These are phyloP conservation scores for Tetrastigma voinierianum DNA, from an alignment of 164 flowering plant genomes.

Conservation along the genomic window DNA sequence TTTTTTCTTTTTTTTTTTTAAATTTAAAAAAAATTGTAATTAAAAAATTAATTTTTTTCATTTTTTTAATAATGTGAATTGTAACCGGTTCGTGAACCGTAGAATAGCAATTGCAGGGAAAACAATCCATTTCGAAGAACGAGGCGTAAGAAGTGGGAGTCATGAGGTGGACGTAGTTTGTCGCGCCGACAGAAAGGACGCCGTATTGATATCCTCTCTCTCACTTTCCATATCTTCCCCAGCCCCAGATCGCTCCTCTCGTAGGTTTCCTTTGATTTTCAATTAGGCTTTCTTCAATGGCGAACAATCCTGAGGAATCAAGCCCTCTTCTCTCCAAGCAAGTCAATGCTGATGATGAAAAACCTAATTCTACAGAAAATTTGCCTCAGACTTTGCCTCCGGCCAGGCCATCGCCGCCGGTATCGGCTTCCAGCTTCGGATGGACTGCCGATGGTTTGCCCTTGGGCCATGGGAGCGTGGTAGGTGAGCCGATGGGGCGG, in stretches of 20 bases:
- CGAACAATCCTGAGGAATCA: constrained; percentile 41
- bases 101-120: no score
- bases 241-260: background rate
- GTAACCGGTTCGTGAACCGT: no score
- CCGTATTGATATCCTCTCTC: background rate
- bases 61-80: no score
- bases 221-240: background rate
- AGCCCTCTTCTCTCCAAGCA: constrained; percentile 44
- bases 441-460: constrained; percentile 87
- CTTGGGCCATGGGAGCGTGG: constrained; percentile 58
- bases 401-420: background rate
- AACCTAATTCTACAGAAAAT: constrained; percentile 1
- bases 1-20: no score
- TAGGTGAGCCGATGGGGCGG: constrained; percentile 65
- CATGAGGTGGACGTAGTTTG: no score
- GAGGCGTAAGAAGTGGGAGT: no score
- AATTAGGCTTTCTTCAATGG: constrained; percentile 28
- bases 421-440: constrained; percentile 9
- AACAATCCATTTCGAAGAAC: no score
- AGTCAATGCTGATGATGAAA: constrained; percentile 15
- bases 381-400: no score
- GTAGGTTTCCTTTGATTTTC: no score
- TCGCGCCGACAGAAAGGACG: no score
- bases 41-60: no score
- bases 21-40: no score